phyloP scores from a whole-genome alignment of 2,329 filamentous ascomycete genomes.

The Westerdykella ornata region DNA sequence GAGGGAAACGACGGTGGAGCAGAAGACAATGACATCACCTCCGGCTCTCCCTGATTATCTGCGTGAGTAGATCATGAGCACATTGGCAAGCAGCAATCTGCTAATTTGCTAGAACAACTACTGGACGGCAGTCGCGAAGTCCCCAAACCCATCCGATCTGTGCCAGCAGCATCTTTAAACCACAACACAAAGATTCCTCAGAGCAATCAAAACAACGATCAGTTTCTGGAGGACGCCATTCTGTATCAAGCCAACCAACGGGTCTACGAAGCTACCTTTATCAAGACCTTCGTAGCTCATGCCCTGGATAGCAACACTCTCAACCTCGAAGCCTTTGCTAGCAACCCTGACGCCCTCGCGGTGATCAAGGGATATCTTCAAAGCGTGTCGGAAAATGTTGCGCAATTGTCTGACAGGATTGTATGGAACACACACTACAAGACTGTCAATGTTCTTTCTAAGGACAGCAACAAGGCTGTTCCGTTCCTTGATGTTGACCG shows the following conservation, averaged over 20 bases:
- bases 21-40: too few relatives aligned
- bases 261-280: conserved; percentile 18
- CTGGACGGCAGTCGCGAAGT: too few relatives aligned
- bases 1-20: too few relatives aligned
- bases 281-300: conserved; percentile 18
- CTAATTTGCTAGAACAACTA: too few relatives aligned
- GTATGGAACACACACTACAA: conserved; percentile 20
- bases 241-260: conserved; percentile 24
- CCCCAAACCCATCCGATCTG: too few relatives aligned
- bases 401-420: conserved; percentile 17
- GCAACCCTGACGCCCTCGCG: not conserved
- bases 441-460: conserved; percentile 14
- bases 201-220: not conserved
- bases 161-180: too few relatives aligned
- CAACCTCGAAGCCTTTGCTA: conserved; percentile 3
- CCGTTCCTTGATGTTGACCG: conserved; percentile 16
- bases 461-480: conserved; percentile 10
- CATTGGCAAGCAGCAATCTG: too few relatives aligned
- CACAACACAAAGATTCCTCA: too few relatives aligned
- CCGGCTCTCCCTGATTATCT: too few relatives aligned
- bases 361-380: conserved; percentile 12
- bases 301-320: conserved; percentile 15
- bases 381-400: conserved; percentile 12
- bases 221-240: conserved; percentile 10
- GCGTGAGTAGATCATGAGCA: too few relatives aligned